Base-by-base conservation (phyloP, 2,329 filamentous ascomycete genomes). In the Penicillium sp. region DNA sequence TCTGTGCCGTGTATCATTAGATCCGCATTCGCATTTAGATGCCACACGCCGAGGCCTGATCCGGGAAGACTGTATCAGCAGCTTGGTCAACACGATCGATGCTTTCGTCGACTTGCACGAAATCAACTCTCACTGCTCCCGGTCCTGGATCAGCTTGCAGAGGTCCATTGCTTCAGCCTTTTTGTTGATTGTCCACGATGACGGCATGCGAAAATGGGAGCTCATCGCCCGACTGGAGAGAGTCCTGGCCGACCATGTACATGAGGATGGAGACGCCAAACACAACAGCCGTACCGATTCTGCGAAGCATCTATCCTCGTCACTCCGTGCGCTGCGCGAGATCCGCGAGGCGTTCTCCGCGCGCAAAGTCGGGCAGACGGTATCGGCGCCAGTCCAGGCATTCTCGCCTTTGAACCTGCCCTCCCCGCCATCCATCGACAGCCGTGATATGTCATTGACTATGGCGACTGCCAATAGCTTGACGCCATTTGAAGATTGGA, bases 1-100 rank as follows among this genome's bases (percentile, higher is more conserved):
- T 56, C 70, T 82, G 7, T 82, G 79, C 56, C 76, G 80, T 8
- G 77, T 79, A 7, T 79, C 80, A 2, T 73, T 83, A 54, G 66
- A 69, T 33, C 60, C 62, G 6, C 56, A 66, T 18, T 69, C 72
- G 3, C 70, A 72, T 20, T 29, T 73, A 67, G 46, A 76, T 68
- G 53, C 72, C 59, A 48, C 64, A 6, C 63, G 61, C 28, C 66
- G 66, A 13, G 57, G 52, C 6, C 29, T 59, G 10, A 62, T 81
- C 54, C 74, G 75, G 37, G 74, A 76, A 49, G 74, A 75, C 39
- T 82, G 79, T 56, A 71, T 82, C 42, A 70, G 74, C 49, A 79
- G 75, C 52, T 66, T 82, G 10, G 72, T 76, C 43, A 72, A 57
- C 42, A 78, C 78, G 0, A 75, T 82, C 24, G 77, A 80, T 52